Base-by-base conservation (phyloP, 768 basidiomycete species). In the Pilatotrama ljubarskyi region DNA sequence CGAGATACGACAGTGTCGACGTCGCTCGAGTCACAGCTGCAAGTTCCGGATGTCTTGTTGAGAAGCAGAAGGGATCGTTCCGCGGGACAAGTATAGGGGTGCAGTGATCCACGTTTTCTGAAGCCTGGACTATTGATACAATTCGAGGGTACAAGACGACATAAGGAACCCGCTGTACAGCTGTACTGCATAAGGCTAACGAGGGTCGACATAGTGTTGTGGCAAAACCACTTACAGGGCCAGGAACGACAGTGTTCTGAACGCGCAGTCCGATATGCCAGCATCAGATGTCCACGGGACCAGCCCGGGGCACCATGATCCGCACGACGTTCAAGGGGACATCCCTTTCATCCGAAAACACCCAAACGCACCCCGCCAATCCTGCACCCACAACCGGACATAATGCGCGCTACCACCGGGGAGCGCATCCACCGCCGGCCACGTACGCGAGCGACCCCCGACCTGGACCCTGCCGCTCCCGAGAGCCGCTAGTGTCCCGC, bases 21-120 rank as follows among this genome's bases (percentile, higher is more conserved):
- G n/a, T n/a, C 29, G 29, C 29, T 32, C 29, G 10, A 32, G 29
- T 32, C 5, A 43, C 17, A 22, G 22, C 10, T 43, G 13, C 42
- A 43, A 42, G 40, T 36, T 49, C 17, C 48, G 48, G 35, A 8
- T 20, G 24, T 40, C 32, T 26, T 17, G 48, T 32, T 14, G 14
- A 41, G 36, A 32, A 46, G 20, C 20, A 50, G 20, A 36, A 14
- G 24, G 44, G 51, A 36, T 37, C n/a, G 37, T 47, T 47, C 43
- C 32, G 42, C 41, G 29, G 50, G 40, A 25, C 35, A 51, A 58
- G 43, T 42, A 51, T 46, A 46, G 50, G 43, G 36, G 57, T 50
- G 41, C 57, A 58, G 41, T 62, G 61, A 62, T 62, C 36, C 61
- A 62, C 61, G 61, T 62, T 62, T 52, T 24, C 40, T 35, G 51